A percentile compares a stretch with the other conserved stretches of the same genome.
These are phyloP conservation scores for Monilinia laxa DNA, from an alignment of 2,329 filamentous ascomycete species.

Conservation along the genomic window DNA sequence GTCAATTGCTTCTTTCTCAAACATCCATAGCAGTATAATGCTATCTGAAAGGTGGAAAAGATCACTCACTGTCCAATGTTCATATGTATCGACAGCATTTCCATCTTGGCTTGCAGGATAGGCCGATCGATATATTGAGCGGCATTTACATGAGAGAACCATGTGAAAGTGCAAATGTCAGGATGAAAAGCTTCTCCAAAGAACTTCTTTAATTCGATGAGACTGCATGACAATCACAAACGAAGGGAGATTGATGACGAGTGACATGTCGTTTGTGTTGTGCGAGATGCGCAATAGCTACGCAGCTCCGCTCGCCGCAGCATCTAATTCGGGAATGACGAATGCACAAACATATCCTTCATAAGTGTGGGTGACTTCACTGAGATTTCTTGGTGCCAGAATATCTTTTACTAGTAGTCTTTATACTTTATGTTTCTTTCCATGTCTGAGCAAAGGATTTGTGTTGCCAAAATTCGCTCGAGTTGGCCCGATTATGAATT, in stretches of 20 bases:
- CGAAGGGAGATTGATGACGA: not conserved
- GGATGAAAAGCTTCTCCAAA: constrained; percentile 5
- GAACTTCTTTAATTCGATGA: not conserved
- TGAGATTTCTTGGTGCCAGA: not conserved
- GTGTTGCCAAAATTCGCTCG: too few relatives aligned
- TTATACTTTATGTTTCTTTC: not conserved
- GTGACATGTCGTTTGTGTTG: not conserved
- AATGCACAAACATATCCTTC: not conserved
- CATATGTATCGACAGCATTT: not conserved
- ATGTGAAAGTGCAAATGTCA: not conserved
- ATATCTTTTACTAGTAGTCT: not conserved
- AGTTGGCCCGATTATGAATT: too few relatives aligned
- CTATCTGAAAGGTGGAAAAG: not conserved
- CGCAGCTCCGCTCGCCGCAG: not conserved
- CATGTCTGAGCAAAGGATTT: not conserved
- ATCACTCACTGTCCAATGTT: not conserved
- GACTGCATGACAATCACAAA: not conserved
- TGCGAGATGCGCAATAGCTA: too few relatives aligned
- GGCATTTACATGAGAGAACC: not conserved
- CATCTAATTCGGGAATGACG: not conserved
- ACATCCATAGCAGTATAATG: not conserved
- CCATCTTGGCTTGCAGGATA: not conserved
- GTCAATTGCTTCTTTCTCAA: not conserved
- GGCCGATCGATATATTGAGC: not conserved
- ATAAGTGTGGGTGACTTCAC: constrained; percentile 8